Evolutionary conservation across 2,329 filamentous ascomycete genomes (phyloP), one percentile per base, ranked within the genome.

Genomic region (Fusarium sacchari): DNA sequence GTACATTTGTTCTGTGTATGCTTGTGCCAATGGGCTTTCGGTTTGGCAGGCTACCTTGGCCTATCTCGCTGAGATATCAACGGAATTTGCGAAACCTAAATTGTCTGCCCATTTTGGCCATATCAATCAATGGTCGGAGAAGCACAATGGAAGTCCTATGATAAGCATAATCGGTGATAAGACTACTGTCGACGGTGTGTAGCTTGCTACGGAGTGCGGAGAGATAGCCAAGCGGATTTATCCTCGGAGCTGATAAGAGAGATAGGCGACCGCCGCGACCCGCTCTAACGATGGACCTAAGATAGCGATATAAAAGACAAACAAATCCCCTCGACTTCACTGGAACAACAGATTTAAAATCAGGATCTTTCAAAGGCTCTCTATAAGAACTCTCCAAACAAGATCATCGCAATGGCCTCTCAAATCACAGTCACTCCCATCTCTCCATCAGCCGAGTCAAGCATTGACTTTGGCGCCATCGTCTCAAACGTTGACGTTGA

Each of bases 401-500:
- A 5, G 2, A n/a, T 7, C 30, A 26, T 15, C 32, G 18, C 14
- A 66, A 79, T 79, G 76, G 17, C 75, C 43, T 76, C 77, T 17
- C 61, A 72, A 43, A 53, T 84, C 42, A 79, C 75, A 24, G 77
- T 86, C 44, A 76, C 82, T 28, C 84, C 84, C 15, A 76, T 87
- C n/a, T 43, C 74, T n/a, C 64, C 79, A 32, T 73, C 81, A 8
- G 72, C 80, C 49, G 80, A 79, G 43, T 85, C 85, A 30, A 76
- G 69, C 20, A 82, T 90, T 67, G 84, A 90, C 77, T 91, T 93
- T 63, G 91, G 91, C 4, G 91, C 89, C 15, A 79, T 87, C 32
- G 84, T 92, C 69, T 82, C 84, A 42, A 88, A 90, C 50, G 83
- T 87, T 42, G 86, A 92, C 75, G 81, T 93, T 44, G 89, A 93